A percentile compares a stretch with the other conserved stretches of the same genome.
phyloP scores from a whole-genome alignment of 805 yeast species.

The Candida suzukii region DNA sequence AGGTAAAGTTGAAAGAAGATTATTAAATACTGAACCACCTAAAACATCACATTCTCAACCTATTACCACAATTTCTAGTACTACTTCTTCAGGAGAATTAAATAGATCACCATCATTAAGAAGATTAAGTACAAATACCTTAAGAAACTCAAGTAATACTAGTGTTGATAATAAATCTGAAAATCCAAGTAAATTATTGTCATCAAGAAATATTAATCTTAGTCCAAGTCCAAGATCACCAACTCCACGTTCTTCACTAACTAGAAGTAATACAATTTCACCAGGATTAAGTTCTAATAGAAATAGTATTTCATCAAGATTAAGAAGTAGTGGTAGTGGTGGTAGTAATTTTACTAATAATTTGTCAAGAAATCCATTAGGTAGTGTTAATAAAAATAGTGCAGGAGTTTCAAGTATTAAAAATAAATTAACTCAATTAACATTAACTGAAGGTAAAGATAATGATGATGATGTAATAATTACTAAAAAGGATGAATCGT shows the following conservation, averaged over 20 bases:
- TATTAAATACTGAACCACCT: constrained; percentile 5
- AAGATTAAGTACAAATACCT: too few species aligned
- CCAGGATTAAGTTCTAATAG: constrained; percentile 2
- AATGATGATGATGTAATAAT: not conserved
- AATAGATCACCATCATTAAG: not conserved
- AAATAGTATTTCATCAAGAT: constrained; percentile 5
- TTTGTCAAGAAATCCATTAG: not conserved
- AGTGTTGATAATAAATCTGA: not conserved
- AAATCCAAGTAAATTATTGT: not conserved
- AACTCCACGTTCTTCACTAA: constrained; percentile 6
- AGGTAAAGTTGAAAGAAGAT: constrained; percentile 17
- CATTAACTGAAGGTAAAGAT: not conserved
- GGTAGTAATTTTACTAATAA: constrained; percentile 1
- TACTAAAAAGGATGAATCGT: not conserved
- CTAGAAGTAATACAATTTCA: constrained; percentile 3
- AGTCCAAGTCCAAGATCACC: constrained; percentile 6
- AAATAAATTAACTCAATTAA: not conserved
- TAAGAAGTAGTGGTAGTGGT: constrained; percentile 8
- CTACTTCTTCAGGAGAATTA: not conserved
- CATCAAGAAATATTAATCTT: not conserved
- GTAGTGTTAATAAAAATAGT: not conserved
- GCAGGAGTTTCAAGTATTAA: not conserved
- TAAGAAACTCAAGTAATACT: not conserved
- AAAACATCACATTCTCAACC: not conserved
- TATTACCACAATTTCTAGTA: too few species aligned